Conservation (phyloP, 2,329 filamentous ascomycete species). For the Aspergillus sergii region DNA sequence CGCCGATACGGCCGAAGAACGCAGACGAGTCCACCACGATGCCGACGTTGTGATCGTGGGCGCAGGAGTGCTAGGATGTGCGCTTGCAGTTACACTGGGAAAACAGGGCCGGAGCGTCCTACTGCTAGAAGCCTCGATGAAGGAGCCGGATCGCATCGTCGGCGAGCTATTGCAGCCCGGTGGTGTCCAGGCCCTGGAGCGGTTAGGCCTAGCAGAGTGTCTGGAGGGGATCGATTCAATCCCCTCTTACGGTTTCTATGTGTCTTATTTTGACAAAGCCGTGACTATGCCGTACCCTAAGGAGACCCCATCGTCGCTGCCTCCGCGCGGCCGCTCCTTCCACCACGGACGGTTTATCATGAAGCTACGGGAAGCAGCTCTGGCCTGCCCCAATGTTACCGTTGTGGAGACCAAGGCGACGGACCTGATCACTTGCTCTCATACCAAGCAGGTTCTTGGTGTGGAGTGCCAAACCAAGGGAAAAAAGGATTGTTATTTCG, state of each 20-base stretch:
- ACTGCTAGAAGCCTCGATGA: conserved; percentile 83
- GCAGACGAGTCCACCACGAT: conserved; percentile 60
- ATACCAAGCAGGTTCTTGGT: conserved; percentile 74
- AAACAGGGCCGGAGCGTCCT: conserved; percentile 90
- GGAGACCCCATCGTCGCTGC: conserved; percentile 50
- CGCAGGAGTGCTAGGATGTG: conserved; percentile 86
- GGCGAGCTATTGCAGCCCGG: conserved; percentile 94
- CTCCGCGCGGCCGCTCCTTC: conserved; percentile 76
- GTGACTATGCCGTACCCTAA: conserved; percentile 79
- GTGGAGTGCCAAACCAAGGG: conserved; percentile 72
- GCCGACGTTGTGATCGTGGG: conserved; percentile 89
- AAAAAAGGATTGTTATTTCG: conserved; percentile 79
- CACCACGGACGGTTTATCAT: conserved; percentile 94
- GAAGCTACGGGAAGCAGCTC: conserved; percentile 75
- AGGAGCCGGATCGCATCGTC: conserved; percentile 93
- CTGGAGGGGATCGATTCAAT: conserved; percentile 88
- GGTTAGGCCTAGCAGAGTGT: conserved; percentile 78
- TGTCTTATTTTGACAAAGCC: conserved; percentile 75
- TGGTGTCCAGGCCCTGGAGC: conserved; percentile 76
- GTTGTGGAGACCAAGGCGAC: conserved; percentile 88
- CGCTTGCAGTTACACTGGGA: conserved; percentile 79
- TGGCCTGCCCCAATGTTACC: conserved; percentile 78
- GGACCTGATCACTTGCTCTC: conserved; percentile 70
- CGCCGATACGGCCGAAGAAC: conserved; percentile 41
- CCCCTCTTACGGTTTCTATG: conserved; percentile 80